Evolutionary conservation across 495 filamentous ascomycete genomes (phyloP).

Genomic region (Penicillium roqueforti): DNA sequence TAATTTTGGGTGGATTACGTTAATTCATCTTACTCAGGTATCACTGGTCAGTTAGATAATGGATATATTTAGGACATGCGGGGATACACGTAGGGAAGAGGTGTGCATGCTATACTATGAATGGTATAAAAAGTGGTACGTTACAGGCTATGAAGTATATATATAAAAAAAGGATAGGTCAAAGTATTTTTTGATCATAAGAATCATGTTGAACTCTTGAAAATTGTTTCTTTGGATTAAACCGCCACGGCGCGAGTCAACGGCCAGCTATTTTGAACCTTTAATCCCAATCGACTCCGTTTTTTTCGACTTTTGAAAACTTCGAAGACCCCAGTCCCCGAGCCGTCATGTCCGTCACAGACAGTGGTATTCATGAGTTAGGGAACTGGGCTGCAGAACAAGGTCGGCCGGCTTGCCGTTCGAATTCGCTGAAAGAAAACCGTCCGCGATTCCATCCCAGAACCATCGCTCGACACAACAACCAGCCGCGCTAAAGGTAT

Average conservation of each 20-base stretch:
- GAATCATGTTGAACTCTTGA: slow-evolving; percentile 40
- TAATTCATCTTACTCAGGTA: too few relatives aligned
- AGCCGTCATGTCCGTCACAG: slow-evolving; percentile 39
- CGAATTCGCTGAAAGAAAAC: slow-evolving; percentile 45
- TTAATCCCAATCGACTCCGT: slow-evolving; percentile 45
- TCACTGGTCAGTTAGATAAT: too few relatives aligned
- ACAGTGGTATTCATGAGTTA: slow-evolving; percentile 30
- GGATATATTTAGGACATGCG: not conserved
- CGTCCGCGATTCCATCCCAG: slow-evolving; percentile 45
- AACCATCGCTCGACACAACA: slow-evolving; percentile 46
- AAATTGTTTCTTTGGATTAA: slow-evolving; percentile 47
- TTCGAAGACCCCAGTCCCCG: slow-evolving; percentile 30
- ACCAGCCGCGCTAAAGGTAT: slow-evolving; percentile 45
- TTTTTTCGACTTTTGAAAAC: slow-evolving; percentile 34
- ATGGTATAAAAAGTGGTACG: not conserved
- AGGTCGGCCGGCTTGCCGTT: slow-evolving; percentile 44
- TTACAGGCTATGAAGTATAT: not conserved
- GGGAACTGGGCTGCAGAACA: slow-evolving; percentile 32
- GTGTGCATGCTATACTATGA: not conserved
- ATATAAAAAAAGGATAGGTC: slow-evolving; percentile 14
- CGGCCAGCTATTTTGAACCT: slow-evolving; percentile 47
- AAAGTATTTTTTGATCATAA: slow-evolving; percentile 24
- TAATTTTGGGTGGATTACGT: not conserved
- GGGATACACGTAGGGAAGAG: not conserved
- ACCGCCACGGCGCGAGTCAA: slow-evolving; percentile 48